phyloP scores from a whole-genome alignment of 257 asterid genomes.

The Leonotis leonurus region DNA sequence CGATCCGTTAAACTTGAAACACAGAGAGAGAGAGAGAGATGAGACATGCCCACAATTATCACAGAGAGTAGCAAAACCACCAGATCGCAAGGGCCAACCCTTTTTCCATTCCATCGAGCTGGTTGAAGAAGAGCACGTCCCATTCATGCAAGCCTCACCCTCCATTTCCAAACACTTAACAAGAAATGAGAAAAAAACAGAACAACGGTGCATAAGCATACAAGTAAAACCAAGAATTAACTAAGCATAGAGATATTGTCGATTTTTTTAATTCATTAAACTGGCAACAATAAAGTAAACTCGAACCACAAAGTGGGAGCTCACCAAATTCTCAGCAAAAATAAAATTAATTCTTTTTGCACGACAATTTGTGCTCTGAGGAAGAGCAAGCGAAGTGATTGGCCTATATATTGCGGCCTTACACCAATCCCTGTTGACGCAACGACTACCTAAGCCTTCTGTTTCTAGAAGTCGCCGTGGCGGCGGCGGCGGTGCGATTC shows the following conservation, averaged over 20 bases:
- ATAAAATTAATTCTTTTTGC: slow-evolving; percentile 20
- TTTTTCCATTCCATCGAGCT: slow-evolving; percentile 40
- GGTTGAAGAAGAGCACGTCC: slow-evolving; percentile 44
- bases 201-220: slow-evolving; percentile 2
- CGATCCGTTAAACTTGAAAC: neutral
- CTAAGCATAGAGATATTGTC: slow-evolving; percentile 11
- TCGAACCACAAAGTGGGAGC: slow-evolving; percentile 23
- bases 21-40: neutral
- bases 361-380: slow-evolving; percentile 17
- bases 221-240: neutral
- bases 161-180: slow-evolving; percentile 26
- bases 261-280: neutral
- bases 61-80: slow-evolving; percentile 71
- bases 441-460: neutral
- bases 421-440: slow-evolving; percentile 15
- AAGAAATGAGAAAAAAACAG: neutral
- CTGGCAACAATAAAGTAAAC: neutral
- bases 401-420: slow-evolving; percentile 8
- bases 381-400: slow-evolving; percentile 16
- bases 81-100: slow-evolving; percentile 86
- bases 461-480: neutral
- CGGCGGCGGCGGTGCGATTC: neutral
- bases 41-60: slow-evolving; percentile 58
- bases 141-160: slow-evolving; percentile 72
- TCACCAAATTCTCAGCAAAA: slow-evolving; percentile 19